Evolutionary conservation across 106 monocot genomes (phyloP).

Genomic region (Ottelia alismoides): DNA sequence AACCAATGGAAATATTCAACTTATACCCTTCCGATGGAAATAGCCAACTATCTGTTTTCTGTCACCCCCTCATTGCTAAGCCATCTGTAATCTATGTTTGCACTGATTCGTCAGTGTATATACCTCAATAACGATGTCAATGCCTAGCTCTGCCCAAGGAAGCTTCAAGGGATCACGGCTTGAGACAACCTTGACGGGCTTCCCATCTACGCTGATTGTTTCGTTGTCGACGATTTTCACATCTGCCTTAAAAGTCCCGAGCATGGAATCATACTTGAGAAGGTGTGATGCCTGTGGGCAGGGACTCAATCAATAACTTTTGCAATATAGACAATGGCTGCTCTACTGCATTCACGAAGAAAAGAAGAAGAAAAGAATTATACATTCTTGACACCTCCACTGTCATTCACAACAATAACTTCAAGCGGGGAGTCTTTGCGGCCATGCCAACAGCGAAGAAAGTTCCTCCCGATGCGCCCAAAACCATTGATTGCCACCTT

Average conservation of each 20-base stretch:
- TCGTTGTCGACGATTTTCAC: slow-evolving; percentile 86
- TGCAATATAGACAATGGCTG: no score
- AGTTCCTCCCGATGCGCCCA: slow-evolving; percentile 89
- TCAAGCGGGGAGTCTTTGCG: slow-evolving; percentile 89
- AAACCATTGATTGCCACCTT: slow-evolving; percentile 99
- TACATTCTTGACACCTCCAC: slow-evolving; percentile 94
- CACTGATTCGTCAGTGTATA: no score
- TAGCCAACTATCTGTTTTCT: no score
- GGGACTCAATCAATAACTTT: no score
- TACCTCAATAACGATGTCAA: slow-evolving; percentile 99
- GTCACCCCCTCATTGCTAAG: no score
- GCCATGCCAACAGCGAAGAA: slow-evolving; percentile 98
- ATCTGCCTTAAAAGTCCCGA: slow-evolving; percentile 94
- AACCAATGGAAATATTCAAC: no score
- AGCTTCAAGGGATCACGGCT: slow-evolving; percentile 85
- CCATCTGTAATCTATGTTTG: no score
- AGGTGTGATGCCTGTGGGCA: slow-evolving; percentile 89
- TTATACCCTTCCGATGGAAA: no score
- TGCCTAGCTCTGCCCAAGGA: slow-evolving; percentile 94
- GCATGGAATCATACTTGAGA: slow-evolving; percentile 96
- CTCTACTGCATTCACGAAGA: no score
- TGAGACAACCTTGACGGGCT: slow-evolving; percentile 74
- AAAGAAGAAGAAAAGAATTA: neutral
- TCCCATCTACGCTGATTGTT: slow-evolving; percentile 92
- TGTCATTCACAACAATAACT: slow-evolving; percentile 86